These are phyloP conservation scores for Claviceps maximensis DNA, from an alignment of 2,329 filamentous ascomycete species.

Conservation along the genomic window DNA sequence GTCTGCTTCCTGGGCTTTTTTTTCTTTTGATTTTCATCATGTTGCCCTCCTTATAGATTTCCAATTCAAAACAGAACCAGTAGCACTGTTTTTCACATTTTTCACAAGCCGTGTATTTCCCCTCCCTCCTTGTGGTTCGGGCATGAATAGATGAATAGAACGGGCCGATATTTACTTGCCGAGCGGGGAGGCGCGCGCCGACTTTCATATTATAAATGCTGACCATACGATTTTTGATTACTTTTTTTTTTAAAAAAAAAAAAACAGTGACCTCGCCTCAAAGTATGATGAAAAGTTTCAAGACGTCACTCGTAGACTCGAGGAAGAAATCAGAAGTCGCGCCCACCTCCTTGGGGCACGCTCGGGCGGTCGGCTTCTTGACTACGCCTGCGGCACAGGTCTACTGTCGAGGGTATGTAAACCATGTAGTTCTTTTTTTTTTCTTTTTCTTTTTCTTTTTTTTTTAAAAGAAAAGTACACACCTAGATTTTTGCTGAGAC, in stretches of 20 bases:
- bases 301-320: conserved; percentile 39
- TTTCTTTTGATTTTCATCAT: not conserved
- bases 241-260: not conserved
- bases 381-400: conserved; percentile 67
- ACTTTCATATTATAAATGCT: not conserved
- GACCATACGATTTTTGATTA: not conserved
- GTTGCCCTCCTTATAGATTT: no score
- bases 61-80: no score
- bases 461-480: conserved; percentile 6
- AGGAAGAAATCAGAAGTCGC: conserved; percentile 36
- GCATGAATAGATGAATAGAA: no score
- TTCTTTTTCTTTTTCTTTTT: no score
- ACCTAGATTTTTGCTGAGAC: no score
- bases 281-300: conserved; percentile 38
- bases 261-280: conserved; percentile 15
- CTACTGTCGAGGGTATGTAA: conserved; percentile 36
- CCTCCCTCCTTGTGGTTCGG: no score
- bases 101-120: no score
- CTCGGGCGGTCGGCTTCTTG: conserved; percentile 42
- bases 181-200: no score
- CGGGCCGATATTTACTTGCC: no score
- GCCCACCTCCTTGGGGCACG: conserved; percentile 47
- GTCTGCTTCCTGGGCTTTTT: not conserved
- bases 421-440: not conserved
- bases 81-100: no score